These are phyloP conservation scores for Corinectria fuckeliana DNA, from an alignment of 2,329 filamentous ascomycete genomes.

Conservation along the genomic window DNA sequence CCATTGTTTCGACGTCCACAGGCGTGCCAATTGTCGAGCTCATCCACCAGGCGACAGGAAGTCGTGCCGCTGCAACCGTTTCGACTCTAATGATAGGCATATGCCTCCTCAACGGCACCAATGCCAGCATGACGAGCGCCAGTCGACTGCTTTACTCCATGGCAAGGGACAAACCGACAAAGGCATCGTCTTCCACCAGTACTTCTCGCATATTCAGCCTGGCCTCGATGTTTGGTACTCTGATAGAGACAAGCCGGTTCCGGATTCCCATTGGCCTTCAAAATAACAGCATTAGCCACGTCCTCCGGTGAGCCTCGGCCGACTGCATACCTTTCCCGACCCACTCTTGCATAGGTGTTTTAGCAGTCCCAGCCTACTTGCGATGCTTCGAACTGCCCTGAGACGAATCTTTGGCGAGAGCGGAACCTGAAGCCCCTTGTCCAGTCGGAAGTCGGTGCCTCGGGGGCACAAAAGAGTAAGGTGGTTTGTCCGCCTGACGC, in stretches of 20 bases:
- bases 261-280: no score
- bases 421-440: no score
- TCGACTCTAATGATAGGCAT: constrained; percentile 49
- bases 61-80: constrained; percentile 47
- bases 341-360: no score
- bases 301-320: no score
- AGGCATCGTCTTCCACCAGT: constrained; percentile 40
- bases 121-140: constrained; percentile 51
- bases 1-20: constrained; percentile 45
- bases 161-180: constrained; percentile 53
- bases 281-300: no score
- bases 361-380: no score
- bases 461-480: no score
- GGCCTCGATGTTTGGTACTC: constrained; percentile 50
- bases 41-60: constrained; percentile 50
- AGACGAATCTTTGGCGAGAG: no score
- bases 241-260: no score
- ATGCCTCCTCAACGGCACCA: constrained; percentile 54
- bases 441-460: no score
- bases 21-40: constrained; percentile 55
- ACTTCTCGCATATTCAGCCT: constrained; percentile 43
- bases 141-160: constrained; percentile 52
- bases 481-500: neutral
- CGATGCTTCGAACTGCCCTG: no score
- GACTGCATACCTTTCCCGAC: no score